Conservation (phyloP, 306 rosid species). For the Acmispon strigosus region DNA sequence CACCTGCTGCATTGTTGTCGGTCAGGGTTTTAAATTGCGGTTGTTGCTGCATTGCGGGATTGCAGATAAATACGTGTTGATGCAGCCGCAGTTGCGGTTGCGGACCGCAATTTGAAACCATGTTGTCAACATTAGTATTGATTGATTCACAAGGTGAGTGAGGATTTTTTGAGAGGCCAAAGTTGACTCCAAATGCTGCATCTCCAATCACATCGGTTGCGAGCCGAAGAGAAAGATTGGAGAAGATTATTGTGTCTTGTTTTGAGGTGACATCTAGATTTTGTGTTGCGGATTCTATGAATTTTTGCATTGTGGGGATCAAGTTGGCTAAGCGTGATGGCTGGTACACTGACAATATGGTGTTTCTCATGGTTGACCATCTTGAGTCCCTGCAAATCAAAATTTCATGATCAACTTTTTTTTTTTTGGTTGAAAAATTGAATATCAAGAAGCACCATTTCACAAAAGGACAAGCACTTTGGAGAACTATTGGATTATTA, state of each 20-base stretch:
- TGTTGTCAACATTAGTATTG: background rate
- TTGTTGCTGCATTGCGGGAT: too few relatives aligned
- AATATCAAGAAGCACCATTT: background rate
- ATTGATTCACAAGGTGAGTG: constrained; percentile 32
- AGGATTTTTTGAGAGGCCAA: constrained; percentile 59
- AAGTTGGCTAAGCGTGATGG: constrained; percentile 73
- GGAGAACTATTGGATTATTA: background rate
- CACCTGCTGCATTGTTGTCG: background rate
- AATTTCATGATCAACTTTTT: background rate
- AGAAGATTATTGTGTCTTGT: constrained; percentile 54
- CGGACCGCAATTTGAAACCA: too few relatives aligned
- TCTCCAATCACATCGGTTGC: constrained; percentile 84
- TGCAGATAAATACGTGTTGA: too few relatives aligned
- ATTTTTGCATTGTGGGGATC: constrained; percentile 80
- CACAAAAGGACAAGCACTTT: background rate
- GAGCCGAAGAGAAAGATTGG: constrained; percentile 64
- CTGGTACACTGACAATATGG: constrained; percentile 71
- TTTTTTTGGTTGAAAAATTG: background rate
- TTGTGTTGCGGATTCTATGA: constrained; percentile 61
- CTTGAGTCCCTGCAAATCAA: constrained; percentile 37
- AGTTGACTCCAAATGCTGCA: constrained; percentile 95
- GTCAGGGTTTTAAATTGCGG: too few relatives aligned
- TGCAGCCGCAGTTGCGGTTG: too few relatives aligned
- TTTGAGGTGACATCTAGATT: constrained; percentile 30
- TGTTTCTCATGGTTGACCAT: constrained; percentile 86